Evolutionary conservation across 129 eudicot genomes (phyloP).

Genomic region (Flaveria linearis): DNA sequence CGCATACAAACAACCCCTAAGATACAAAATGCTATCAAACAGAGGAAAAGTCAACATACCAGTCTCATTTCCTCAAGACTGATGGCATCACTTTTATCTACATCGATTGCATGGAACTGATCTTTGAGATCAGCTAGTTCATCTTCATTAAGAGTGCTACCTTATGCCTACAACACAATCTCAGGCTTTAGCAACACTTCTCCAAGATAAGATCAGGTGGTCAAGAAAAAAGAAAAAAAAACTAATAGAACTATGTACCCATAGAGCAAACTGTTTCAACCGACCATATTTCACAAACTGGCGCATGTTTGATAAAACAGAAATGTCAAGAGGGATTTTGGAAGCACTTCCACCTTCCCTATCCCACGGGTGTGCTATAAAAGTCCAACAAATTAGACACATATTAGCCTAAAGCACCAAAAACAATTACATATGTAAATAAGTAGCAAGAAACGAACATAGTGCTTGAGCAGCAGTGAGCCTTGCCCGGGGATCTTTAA

Average conservation of each 20-base stretch:
- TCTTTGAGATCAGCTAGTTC: too few species aligned
- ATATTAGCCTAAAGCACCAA: conserved; percentile 15
- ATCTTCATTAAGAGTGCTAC: too few species aligned
- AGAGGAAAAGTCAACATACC: conserved; percentile 39
- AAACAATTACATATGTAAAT: not conserved
- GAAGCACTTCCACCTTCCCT: conserved; percentile 98
- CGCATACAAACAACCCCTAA: not conserved
- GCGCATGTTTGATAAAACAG: too few species aligned
- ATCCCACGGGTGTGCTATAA: conserved; percentile 94
- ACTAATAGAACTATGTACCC: too few species aligned
- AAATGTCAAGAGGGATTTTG: conserved; percentile 93
- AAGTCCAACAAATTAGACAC: conserved; percentile 14
- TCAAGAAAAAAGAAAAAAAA: too few species aligned
- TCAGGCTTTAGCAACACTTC: too few species aligned
- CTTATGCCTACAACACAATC: too few species aligned
- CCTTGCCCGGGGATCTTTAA: too few species aligned
- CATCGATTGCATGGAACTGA: conserved; percentile 91
- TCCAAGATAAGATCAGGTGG: too few species aligned
- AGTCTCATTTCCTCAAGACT: conserved; percentile 98
- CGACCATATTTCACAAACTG: too few species aligned
- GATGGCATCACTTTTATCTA: conserved; percentile 86
- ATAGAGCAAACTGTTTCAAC: too few species aligned
- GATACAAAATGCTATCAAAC: not conserved
- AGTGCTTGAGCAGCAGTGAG: conserved; percentile 98
- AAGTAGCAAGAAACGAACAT: conserved; percentile 54